A percentile compares a stretch with the other conserved stretches of the same genome.
Conservation (phyloP, 2,329 filamentous ascomycete species). For the Arachnomyces sp. region DNA sequence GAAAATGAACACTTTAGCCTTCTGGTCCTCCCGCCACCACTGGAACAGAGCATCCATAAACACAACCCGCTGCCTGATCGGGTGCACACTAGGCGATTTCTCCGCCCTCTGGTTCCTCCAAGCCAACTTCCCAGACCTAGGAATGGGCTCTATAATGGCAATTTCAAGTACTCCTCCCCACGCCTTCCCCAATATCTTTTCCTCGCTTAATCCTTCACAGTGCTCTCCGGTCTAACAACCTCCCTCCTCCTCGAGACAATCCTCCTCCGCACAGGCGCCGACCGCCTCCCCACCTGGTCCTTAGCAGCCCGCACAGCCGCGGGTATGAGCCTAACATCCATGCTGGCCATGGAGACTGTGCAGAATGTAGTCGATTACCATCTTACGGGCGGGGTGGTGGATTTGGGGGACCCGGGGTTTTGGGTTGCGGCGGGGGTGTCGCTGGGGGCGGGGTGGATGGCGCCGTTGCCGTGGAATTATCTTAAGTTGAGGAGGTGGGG, state of each 20-base stretch:
- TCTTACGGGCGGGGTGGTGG: conserved; percentile 45
- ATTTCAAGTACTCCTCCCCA: conserved; percentile 37
- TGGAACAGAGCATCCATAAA: conserved; percentile 49
- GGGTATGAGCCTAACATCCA: conserved; percentile 53
- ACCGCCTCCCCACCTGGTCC: conserved; percentile 38
- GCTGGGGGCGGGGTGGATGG: conserved; percentile 12
- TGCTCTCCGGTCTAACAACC: conserved; percentile 44
- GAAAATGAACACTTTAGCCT: conserved; percentile 9
- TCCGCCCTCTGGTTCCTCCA: conserved; percentile 49
- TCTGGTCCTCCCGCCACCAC: conserved; percentile 29
- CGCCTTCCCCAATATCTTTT: background rate
- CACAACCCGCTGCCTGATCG: conserved; percentile 47
- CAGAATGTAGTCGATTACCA: conserved; percentile 50
- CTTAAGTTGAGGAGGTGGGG: conserved; percentile 13
- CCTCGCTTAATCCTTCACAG: conserved; percentile 23
- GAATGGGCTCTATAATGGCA: conserved; percentile 44
- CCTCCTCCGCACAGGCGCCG: conserved; percentile 42
- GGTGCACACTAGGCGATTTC: conserved; percentile 51
- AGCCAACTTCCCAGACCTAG: conserved; percentile 38
- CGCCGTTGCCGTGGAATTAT: conserved; percentile 16
- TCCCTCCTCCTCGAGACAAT: conserved; percentile 47
- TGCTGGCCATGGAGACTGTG: conserved; percentile 50
- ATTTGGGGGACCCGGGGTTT: conserved; percentile 40
- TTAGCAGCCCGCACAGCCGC: conserved; percentile 44
- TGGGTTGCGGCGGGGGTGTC: conserved; percentile 42